phyloP scores from a whole-genome alignment of 495 filamentous ascomycete species.

The Terfezia boudieri region DNA sequence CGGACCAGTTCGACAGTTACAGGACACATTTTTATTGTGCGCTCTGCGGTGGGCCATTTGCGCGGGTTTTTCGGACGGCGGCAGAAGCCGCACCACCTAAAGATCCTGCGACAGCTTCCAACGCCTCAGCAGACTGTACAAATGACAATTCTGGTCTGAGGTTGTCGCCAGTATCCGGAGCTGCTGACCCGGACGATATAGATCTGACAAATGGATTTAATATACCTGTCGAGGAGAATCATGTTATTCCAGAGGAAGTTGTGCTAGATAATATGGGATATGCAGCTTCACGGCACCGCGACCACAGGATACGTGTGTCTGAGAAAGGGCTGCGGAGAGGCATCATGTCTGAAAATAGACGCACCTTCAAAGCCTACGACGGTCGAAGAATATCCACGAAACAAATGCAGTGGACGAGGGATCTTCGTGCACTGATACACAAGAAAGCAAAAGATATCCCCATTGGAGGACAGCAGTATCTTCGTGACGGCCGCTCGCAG shows the following conservation, averaged over 20 bases:
- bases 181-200: not conserved
- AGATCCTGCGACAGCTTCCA: not conserved
- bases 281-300: conserved; percentile 10
- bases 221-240: conserved; percentile 10
- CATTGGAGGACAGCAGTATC: conserved; percentile 6
- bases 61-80: conserved; percentile 17
- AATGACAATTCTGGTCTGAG: conserved; percentile 1
- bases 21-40: conserved; percentile 22
- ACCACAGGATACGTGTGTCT: conserved; percentile 9
- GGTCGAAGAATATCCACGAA: conserved; percentile 12
- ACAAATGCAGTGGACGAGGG: conserved; percentile 20
- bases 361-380: conserved; percentile 15
- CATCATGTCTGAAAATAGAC: conserved; percentile 7
- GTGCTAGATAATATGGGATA: conserved; percentile 14
- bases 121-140: not conserved
- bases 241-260: conserved; percentile 12
- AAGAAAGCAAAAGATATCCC: conserved; percentile 10
- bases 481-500: conserved; percentile 1
- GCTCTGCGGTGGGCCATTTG: conserved; percentile 21
- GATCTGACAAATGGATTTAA: conserved; percentile 13
- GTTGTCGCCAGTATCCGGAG: conserved; percentile 3
- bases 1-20: conserved; percentile 4
- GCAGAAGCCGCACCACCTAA: conserved; percentile 5
- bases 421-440: conserved; percentile 19
- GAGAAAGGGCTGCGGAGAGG: conserved; percentile 10